Base-by-base conservation (phyloP, 495 filamentous ascomycete genomes). In the Penicillium malachiteum region DNA sequence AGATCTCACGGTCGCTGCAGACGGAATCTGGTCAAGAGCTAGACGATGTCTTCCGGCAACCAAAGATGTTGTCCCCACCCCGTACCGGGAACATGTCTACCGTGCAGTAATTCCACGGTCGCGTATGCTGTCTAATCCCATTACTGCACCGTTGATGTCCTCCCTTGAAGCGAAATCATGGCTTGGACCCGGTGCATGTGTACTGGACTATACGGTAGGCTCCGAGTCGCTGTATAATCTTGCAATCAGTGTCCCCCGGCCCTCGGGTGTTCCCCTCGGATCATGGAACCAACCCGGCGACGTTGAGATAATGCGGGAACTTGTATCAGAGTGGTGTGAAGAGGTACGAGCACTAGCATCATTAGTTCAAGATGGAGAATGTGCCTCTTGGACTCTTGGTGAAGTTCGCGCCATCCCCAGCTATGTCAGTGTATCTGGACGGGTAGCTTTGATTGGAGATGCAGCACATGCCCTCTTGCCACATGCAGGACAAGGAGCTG, bases 401-500 rank as follows among this genome's bases (percentile, higher is more conserved):
- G 57, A 59, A 35, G 51, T 59, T 5, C 17, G 26, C 38, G 17
- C 48, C 39, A 37, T 57, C 41, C 40, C 55, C 40, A 57, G 55
- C 41, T 57, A 52, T 35, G 55, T 53, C 1, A 54, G 51, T 54
- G 32, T 41, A 5, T 54, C 51, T 54, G 51, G 51, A 50, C 48
- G 50, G 49, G 50, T 59, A 50, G 52, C 52, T 44, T 33, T 59
- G 14, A 41, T 59, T 50, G 56, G 56, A 26, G 56, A 59, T 31
- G 56, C 56, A 13, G 56, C 56, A 16, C 56, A 59, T 59, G 50
- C 56, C 34, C 56, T 59, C 37, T 52, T 59, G 35, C 56, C 56
- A 34, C 56, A 59, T 55, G 56, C 56, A 42, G 56, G 50, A 5
- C 56, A 59, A 38, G 56, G 56, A 35, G 56, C 56, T 8, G 56